Base-by-base conservation (phyloP, 768 basidiomycete species). In the Agaricus sinodeliciosus region DNA sequence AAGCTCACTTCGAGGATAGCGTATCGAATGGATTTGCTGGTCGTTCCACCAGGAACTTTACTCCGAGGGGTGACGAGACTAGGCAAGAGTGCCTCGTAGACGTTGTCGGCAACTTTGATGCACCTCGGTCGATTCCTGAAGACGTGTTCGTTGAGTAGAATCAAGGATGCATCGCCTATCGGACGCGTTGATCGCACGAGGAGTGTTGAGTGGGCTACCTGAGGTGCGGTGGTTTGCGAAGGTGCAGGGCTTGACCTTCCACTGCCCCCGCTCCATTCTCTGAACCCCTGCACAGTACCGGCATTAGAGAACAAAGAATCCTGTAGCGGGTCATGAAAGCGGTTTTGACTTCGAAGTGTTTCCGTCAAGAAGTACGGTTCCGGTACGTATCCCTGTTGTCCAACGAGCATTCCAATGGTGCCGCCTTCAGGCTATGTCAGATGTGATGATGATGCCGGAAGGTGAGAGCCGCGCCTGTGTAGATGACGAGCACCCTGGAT, bases 271-370 rank as follows among this genome's bases (percentile, higher is more conserved):
- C 78, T 84, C 87, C 93, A 94, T 52, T 82, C 74, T 54, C 87
- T 74, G 63, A 85, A 95, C 4, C 87, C 84, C 62, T 86, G 81
- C 7, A 94, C 85, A 18, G 90, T 87, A 6, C 74, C 71, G 0
- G 90, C 80, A 59, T 91, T 80, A 0, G 90, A 90, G 62, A 90
- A 93, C 19, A 95, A 69, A 0, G 92, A 94, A 55, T 90, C 85
- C 64, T 89, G 86, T 19, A 84, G 69, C 3, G 94, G 94, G 59
- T 97, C 94, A 67, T 97, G 90, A 62, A 97, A 97, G 11, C 94
- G 82, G 36, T 80, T 80, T 67, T 94, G 90, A 58, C 84, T 84
- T 59, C 79, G 73, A 26, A 95, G 78, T 0, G 85, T 90, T 66
- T 91, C 86, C 4, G 90, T 91, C 57, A 94, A 72, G 64, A 92